Conservation (phyloP, 345 rosid genomes). For the Euphorbia lathyris region DNA sequence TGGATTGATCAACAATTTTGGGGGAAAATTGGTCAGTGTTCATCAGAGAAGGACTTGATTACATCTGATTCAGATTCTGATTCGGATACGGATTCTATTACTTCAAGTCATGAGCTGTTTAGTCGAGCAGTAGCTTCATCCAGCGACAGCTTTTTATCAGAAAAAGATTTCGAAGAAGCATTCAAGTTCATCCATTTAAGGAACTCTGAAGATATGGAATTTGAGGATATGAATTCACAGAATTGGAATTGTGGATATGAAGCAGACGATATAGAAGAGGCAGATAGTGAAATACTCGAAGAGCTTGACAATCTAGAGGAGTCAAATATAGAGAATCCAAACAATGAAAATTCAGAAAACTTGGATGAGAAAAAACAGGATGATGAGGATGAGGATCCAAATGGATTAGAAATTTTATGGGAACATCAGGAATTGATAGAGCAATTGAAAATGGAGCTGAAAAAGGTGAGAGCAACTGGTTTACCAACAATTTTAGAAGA, state of each 20-base stretch:
- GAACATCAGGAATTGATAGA: slow-evolving; percentile 95
- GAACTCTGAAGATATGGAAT: slow-evolving; percentile 22
- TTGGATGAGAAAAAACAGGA: slow-evolving; percentile 10
- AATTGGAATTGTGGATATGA: slow-evolving; percentile 14
- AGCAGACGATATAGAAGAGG: slow-evolving; percentile 25
- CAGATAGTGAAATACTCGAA: slow-evolving; percentile 28
- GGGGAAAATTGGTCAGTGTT: slow-evolving; percentile 27
- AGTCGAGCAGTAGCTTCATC: slow-evolving; percentile 42
- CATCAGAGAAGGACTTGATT: slow-evolving; percentile 41
- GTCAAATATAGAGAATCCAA: slow-evolving; percentile 19
- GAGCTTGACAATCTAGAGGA: slow-evolving; percentile 31
- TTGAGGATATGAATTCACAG: slow-evolving; percentile 18
- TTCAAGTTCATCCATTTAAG: slow-evolving; percentile 14
- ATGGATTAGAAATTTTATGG: slow-evolving; percentile 64
- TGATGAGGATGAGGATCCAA: slow-evolving; percentile 39
- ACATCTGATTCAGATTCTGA: slow-evolving; percentile 34
- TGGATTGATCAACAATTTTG: slow-evolving; percentile 17
- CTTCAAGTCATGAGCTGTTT: slow-evolving; percentile 48
- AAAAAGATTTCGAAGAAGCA: slow-evolving; percentile 43
- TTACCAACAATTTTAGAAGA: slow-evolving; percentile 79
- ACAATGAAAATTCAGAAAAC: slow-evolving; percentile 9
- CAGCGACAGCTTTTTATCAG: slow-evolving; percentile 56
- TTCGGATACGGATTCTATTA: slow-evolving; percentile 47
- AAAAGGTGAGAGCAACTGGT: slow-evolving; percentile 75
- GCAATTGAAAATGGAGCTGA: slow-evolving; percentile 85